Evolutionary conservation across 179 eudicot species (phyloP), one percentile per base, ranked within the genome.

Genomic region (Camellia oleifera): DNA sequence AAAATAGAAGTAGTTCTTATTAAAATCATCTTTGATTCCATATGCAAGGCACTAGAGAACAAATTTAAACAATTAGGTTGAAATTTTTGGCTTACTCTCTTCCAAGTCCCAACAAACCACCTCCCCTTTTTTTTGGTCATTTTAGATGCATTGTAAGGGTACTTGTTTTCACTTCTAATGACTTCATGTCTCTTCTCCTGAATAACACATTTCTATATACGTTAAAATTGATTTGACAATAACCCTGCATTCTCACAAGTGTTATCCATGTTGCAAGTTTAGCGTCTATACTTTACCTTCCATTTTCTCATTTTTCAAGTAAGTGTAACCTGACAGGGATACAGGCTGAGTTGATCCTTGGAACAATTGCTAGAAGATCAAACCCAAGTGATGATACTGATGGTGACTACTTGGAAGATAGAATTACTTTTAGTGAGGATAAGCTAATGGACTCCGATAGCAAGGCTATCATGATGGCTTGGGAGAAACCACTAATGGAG

Each of bases 381-480:
- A 83, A 84, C 60, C 84, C 81, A 77, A 78, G 75, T 64, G 84
- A 83, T 50, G 85, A 86, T 20, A 42, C 81, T 7, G 77, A 83
- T 83, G 92, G 76, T 65, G 78, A 83, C 72, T 94, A 91, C 83
- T 91, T 94, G 82, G 93, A 91, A 77, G 98, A 94, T 80, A 90
- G 98, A 74, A 86, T 94, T 42, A 90, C 85, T 70, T 94, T 94
- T 85, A 92, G 98, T 46, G 98, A 94, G 86, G 95, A 94, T 72
- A 94, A 92, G 84, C 81, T 94, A 45, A 91, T 92, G 95, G 97
- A 94, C 78, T 78, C 89, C 9, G 84, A 88, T 63, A 92, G 95
- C 83, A 92, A 94, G 86, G 98, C 97, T 60, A 83, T 94, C 26
- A 94, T 94, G 98, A 94, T 92, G 98, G 95, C 89, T 23, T 92